Evolutionary conservation across 106 monocot species (phyloP).

Genomic region (Phalaenopsis equestris): DNA sequence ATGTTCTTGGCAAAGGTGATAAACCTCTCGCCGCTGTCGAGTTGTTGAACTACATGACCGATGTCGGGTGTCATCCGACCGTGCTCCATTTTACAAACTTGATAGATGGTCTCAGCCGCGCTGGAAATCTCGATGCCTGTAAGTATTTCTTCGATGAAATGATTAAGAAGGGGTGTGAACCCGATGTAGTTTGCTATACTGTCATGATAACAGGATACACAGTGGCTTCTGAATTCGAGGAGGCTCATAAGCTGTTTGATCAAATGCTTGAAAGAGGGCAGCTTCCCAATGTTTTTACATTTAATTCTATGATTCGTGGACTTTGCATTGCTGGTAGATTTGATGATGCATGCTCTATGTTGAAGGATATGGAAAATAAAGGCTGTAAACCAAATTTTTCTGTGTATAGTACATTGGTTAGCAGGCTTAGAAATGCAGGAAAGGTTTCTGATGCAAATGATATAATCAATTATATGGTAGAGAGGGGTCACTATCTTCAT

Average conservation of each 20-base stretch:
- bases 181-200: conserved; percentile 92
- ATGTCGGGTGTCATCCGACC: conserved; percentile 50
- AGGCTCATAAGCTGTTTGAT: conserved; percentile 52
- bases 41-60: conserved; percentile 73
- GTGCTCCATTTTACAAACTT: conserved; percentile 86
- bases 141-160: conserved; percentile 89
- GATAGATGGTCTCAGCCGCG: conserved; percentile 83
- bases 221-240: conserved; percentile 53
- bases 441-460: conserved; percentile 51
- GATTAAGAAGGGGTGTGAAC: conserved; percentile 57
- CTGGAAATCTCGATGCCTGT: conserved; percentile 77
- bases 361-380: conserved; percentile 59
- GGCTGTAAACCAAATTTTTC: conserved; percentile 82
- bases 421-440: conserved; percentile 59
- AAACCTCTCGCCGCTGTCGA: conserved; percentile 82
- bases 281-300: conserved; percentile 87
- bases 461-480: conserved; percentile 64
- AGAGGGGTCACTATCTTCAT: conserved; percentile 81
- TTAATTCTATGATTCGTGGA: conserved; percentile 84
- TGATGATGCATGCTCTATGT: conserved; percentile 64
- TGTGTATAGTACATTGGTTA: conserved; percentile 64
- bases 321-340: conserved; percentile 61
- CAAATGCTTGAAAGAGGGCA: conserved; percentile 62
- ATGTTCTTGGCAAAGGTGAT: conserved; percentile 82
- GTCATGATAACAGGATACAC: conserved; percentile 79